Base-by-base conservation (phyloP, 176 grass and related monocot genomes). In the Hordeum marinum region DNA sequence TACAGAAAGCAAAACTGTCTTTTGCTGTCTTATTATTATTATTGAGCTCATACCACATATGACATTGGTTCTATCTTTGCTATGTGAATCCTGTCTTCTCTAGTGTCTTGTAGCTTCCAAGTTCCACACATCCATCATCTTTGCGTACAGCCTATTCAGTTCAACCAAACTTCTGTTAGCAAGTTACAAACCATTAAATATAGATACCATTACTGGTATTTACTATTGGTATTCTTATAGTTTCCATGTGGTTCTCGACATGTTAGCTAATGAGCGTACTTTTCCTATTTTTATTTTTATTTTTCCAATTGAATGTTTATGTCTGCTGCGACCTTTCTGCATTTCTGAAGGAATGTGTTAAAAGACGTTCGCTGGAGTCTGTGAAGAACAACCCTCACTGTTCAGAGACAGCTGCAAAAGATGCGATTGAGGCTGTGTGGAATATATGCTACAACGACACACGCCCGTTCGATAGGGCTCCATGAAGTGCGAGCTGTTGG, bases 341-440 rank as follows among this genome's bases (percentile, higher is more conserved):
- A 63, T 83, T 68, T 68, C 45, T 86, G 34, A 89, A 99, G 93
- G 93, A 99, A 40, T 99, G 96, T 87, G 91, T 96, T 34, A 90
- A 83, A 92, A 92, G 93, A 72, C 86, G 96, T 10, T 35, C 96
- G 52, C 85, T 96, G 69, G 72, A 59, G 79, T 99, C 96, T 26
- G 66, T 99, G 72, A 87, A 89, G 59, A 15, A 7, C 2, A 99
- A 99, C 43, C 96, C 93, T 2, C 59, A 91, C 81, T 94, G 96
- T 50, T 86, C 91, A 0, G 90, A 87, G 60, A 18, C 83, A 15
- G 63, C 91, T 67, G 93, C 96, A 39, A 99, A 96, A 73, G 96
- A 99, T 88, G 96, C 93, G 48, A 82, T 99, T 54, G 93, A 99
- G 39, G 81, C 96, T 59, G 86, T 99, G 17, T 96, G 96, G 96